A percentile compares a stretch with the other conserved stretches of the same genome.
Evolutionary conservation across 768 basidiomycete species (phyloP).

Genomic region (Phlegmacium glaucopus): DNA sequence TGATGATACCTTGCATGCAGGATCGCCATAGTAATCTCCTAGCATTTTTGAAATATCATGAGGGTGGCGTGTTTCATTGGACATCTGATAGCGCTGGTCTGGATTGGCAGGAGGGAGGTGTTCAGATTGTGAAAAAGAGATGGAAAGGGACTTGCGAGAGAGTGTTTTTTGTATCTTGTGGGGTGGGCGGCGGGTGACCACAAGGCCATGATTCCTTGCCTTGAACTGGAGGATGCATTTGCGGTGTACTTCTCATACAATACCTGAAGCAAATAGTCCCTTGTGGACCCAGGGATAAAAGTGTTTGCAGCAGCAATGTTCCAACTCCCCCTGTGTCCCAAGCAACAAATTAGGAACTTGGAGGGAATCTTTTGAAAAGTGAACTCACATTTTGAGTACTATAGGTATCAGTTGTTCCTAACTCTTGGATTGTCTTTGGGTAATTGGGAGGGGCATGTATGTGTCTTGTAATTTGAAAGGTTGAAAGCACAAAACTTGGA

Average conservation of each 20-base stretch:
- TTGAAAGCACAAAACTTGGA: slow-evolving; percentile 2
- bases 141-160: too few species aligned
- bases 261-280: slow-evolving; percentile 3
- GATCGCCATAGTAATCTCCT: too few species aligned
- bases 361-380: too few species aligned
- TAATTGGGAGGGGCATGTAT: slow-evolving; percentile 4
- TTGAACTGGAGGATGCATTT: neutral
- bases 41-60: too few species aligned
- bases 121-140: too few species aligned
- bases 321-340: slow-evolving; percentile 6
- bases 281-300: slow-evolving; percentile 10
- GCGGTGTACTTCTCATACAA: slow-evolving; percentile 1
- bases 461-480: slow-evolving; percentile 5
- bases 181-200: neutral
- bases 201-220: neutral
- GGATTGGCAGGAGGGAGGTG: too few species aligned
- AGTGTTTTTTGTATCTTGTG: neutral
- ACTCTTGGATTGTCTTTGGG: neutral
- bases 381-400: neutral
- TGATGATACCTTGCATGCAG: too few species aligned
- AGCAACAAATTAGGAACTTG: neutral
- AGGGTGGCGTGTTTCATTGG: too few species aligned
- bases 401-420: neutral
- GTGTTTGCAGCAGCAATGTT: slow-evolving; percentile 8
- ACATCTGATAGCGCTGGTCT: too few species aligned